Conservation (phyloP, 768 basidiomycete genomes). For the Mycena capillaripes region DNA sequence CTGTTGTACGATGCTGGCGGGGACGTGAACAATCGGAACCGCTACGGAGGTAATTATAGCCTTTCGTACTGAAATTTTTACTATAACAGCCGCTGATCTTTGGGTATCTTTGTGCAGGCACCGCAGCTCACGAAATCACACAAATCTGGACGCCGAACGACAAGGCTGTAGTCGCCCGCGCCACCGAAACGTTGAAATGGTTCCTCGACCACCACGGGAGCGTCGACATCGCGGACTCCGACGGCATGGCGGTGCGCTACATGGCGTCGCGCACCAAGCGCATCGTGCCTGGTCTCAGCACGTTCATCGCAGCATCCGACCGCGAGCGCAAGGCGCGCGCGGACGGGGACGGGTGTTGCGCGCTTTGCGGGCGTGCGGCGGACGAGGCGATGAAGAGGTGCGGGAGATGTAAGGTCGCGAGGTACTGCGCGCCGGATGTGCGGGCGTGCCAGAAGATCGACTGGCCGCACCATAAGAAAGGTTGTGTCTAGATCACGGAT, state of each 20-base stretch:
- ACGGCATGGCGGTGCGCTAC: conserved; percentile 49
- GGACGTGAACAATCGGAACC: conserved; percentile 56
- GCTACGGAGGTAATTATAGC: conserved; percentile 47
- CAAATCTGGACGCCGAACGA: conserved; percentile 45
- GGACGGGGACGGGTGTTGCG: conserved; percentile 46
- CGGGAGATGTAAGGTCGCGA: conserved; percentile 50
- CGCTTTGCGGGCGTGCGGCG: conserved; percentile 50
- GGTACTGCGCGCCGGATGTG: conserved; percentile 48
- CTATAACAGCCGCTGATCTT: background rate
- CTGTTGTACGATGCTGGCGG: conserved; percentile 58
- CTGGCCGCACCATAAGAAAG: conserved; percentile 57
- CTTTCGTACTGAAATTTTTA: background rate
- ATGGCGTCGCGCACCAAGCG: conserved; percentile 31
- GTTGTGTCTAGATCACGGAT: conserved; percentile 33
- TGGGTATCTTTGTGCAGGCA: too few species aligned
- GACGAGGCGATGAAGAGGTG: conserved; percentile 46
- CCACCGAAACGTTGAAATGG: conserved; percentile 50
- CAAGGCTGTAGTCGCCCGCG: conserved; percentile 37
- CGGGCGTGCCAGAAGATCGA: conserved; percentile 54
- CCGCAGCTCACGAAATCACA: conserved; percentile 54
- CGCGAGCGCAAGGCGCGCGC: conserved; percentile 40
- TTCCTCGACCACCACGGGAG: conserved; percentile 60
- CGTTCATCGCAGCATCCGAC: conserved; percentile 48
- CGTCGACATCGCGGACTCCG: conserved; percentile 54
- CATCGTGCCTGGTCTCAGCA: conserved; percentile 30